Conservation (phyloP, 768 basidiomycete species). For the Pleurotus ostreatus region DNA sequence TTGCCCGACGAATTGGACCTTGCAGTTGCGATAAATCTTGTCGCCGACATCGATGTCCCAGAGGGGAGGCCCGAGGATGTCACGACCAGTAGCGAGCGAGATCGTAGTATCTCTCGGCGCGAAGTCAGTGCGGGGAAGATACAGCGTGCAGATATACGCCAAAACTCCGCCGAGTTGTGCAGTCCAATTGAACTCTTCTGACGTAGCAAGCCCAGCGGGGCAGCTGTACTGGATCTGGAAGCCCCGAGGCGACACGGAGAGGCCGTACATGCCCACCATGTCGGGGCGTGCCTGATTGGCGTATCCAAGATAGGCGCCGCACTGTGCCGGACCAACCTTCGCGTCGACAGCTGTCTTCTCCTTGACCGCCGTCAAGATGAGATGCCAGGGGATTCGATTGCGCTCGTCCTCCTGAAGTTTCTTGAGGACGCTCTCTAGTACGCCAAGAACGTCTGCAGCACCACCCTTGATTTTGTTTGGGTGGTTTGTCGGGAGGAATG, state of each 20-base stretch:
- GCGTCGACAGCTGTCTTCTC: background rate
- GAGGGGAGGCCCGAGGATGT: background rate
- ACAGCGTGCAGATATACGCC: conserved; percentile 2
- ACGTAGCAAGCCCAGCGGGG: conserved; percentile 19
- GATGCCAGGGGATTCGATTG: background rate
- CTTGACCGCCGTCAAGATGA: conserved; percentile 5
- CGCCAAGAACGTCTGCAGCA: background rate
- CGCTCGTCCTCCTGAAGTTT: background rate
- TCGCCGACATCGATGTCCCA: background rate
- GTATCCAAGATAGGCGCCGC: conserved; percentile 6
- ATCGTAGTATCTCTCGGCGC: background rate
- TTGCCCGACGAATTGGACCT: background rate
- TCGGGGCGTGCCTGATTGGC: conserved; percentile 10
- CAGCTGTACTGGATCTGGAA: conserved; percentile 8
- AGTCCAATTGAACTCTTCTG: background rate
- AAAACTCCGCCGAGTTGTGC: background rate
- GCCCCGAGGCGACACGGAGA: background rate
- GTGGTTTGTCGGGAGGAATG: background rate
- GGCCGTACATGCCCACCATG: conserved; percentile 6
- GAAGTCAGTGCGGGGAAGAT: background rate
- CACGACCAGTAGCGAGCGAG: background rate
- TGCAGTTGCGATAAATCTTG: background rate
- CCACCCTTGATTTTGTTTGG: background rate
- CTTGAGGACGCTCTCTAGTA: background rate
- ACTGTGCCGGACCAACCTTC: conserved; percentile 5